Percentiles rank a stretch among this genome's conserved stretches.
Evolutionary conservation across 1,284 basidiomycete species (phyloP).

Genomic region (Abortiporus biennis): DNA sequence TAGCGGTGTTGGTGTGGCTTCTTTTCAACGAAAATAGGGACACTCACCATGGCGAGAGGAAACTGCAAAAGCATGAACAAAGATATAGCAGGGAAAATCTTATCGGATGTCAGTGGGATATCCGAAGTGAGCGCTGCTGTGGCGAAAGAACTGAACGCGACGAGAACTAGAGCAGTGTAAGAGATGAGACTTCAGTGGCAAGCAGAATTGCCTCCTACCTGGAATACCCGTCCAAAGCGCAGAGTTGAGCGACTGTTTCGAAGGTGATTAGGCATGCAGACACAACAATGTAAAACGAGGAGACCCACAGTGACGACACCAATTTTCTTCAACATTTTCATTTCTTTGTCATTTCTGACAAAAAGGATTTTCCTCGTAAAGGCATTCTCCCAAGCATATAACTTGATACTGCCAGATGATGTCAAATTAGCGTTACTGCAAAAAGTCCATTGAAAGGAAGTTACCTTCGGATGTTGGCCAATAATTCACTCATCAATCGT

Average conservation of each 20-base stretch:
- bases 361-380: conserved; percentile 71
- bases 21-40: not conserved
- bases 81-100: conserved; percentile 93
- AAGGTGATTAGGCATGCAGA: too few species aligned
- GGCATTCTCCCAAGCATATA: conserved; percentile 86
- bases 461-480: conserved; percentile 86
- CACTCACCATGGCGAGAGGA: conserved; percentile 76
- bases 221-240: conserved; percentile 68
- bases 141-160: conserved; percentile 87
- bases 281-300: too few species aligned
- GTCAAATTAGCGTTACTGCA: not conserved
- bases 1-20: not conserved
- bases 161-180: conserved; percentile 50
- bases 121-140: conserved; percentile 69
- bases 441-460: not conserved
- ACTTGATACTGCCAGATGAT: conserved; percentile 52
- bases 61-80: conserved; percentile 89
- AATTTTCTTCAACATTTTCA: conserved; percentile 78
- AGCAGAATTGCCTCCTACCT: conserved; percentile 22
- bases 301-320: conserved; percentile 59
- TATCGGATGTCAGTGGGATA: conserved; percentile 78
- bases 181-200: conserved; percentile 6
- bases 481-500: conserved; percentile 73
- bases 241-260: conserved; percentile 48
- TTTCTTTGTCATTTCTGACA: conserved; percentile 82